A percentile compares a stretch with the other conserved stretches of the same genome.
phyloP scores from a whole-genome alignment of 805 yeast species.

The Tetrapisispora nanseiensis region DNA sequence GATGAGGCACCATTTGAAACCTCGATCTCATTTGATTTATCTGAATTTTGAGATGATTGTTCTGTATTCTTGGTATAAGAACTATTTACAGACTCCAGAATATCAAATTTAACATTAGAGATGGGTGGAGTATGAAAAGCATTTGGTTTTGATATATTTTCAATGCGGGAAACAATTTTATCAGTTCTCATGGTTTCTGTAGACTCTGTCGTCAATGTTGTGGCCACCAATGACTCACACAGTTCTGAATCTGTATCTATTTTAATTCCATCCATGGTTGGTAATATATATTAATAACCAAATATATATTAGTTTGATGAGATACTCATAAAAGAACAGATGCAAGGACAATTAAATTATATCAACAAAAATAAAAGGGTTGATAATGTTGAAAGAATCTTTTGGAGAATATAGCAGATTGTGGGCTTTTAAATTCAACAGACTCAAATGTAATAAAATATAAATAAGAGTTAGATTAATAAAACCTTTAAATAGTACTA shows the following conservation, averaged over 20 bases:
- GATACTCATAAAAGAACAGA: too few relatives aligned
- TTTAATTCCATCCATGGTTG: not conserved
- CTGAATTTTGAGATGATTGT: not conserved
- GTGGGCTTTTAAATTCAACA: too few relatives aligned
- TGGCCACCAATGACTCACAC: not conserved
- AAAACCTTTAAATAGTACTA: too few relatives aligned
- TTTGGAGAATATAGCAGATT: too few relatives aligned
- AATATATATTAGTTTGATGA: too few relatives aligned
- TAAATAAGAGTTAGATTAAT: too few relatives aligned
- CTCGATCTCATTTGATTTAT: not conserved
- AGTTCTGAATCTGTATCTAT: not conserved
- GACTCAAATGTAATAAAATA: too few relatives aligned
- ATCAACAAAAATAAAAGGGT: too few relatives aligned
- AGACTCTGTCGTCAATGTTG: not conserved
- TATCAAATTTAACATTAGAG: slow-evolving; percentile 19
- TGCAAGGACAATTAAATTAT: too few relatives aligned
- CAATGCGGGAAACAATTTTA: not conserved
- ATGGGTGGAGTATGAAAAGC: slow-evolving; percentile 27
- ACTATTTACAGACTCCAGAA: slow-evolving; percentile 19
- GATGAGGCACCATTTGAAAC: not conserved
- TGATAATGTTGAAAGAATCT: too few relatives aligned
- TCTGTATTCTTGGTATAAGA: slow-evolving; percentile 13
- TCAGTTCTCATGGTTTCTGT: not conserved
- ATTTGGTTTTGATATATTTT: not conserved
- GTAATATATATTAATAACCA: too few relatives aligned